A percentile compares a stretch with the other conserved stretches of the same genome.
These are phyloP conservation scores for Trichophyton schoenleinii DNA, from an alignment of 2,329 filamentous ascomycete species.

Conservation along the genomic window DNA sequence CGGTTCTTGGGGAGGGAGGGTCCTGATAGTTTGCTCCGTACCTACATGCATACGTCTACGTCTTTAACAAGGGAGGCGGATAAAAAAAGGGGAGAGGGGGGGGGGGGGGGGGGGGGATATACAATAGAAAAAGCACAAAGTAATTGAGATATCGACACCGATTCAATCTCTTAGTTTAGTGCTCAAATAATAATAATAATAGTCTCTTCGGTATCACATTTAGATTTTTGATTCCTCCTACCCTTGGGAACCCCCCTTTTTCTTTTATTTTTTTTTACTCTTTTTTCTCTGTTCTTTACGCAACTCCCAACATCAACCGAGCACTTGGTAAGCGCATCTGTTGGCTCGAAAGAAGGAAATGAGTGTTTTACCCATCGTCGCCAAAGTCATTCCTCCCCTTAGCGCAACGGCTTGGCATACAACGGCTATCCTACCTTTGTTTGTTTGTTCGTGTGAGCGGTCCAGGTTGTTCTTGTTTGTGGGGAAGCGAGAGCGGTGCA, in stretches of 20 bases:
- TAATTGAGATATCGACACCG: neutral
- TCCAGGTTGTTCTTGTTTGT: neutral
- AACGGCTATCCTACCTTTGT: conserved; percentile 1
- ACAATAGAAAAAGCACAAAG: too few relatives aligned
- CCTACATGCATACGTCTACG: neutral
- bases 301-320: neutral
- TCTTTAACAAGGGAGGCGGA: neutral
- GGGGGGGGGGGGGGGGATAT: too few relatives aligned
- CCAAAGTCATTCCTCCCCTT: neutral
- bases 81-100: neutral
- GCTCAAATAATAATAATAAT: neutral
- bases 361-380: neutral
- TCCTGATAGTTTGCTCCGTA: too few relatives aligned
- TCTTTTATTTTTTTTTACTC: too few relatives aligned
- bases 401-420: conserved; percentile 1
- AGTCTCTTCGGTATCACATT: neutral
- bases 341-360: neutral
- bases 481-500: neutral
- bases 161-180: neutral
- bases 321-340: neutral
- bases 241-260: too few relatives aligned
- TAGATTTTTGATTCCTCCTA: neutral
- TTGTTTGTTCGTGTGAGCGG: conserved; percentile 1
- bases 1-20: neutral
- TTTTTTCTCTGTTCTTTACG: neutral